phyloP scores from a whole-genome alignment of 768 basidiomycete genomes.

The Strobilomyces echinocephalus region DNA sequence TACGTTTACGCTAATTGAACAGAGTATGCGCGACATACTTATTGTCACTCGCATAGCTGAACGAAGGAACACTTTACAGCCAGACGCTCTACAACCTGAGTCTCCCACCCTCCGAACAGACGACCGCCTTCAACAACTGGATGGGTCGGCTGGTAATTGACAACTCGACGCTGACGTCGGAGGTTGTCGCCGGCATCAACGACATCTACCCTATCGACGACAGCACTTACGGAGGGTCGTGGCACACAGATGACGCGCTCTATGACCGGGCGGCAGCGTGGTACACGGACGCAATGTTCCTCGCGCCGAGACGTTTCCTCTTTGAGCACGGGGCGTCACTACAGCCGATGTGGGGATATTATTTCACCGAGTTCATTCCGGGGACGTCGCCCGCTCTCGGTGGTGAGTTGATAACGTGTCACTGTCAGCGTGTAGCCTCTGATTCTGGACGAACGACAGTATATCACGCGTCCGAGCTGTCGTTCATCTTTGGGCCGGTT shows the following conservation, averaged over 20 bases:
- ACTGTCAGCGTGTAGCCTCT: too few species aligned
- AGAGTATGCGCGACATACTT: not conserved
- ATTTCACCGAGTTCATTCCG: constrained; percentile 54
- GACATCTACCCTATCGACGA: constrained; percentile 46
- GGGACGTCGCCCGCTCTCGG: constrained; percentile 46
- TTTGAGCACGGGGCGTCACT: constrained; percentile 43
- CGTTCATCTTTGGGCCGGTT: constrained; percentile 35
- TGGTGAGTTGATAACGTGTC: constrained; percentile 32
- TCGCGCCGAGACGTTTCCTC: constrained; percentile 46
- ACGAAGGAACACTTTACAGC: constrained; percentile 11
- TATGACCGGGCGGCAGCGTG: constrained; percentile 54
- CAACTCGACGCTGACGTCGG: constrained; percentile 28
- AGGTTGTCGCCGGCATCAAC: constrained; percentile 38
- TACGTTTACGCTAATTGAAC: constrained; percentile 15
- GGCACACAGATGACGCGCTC: constrained; percentile 56
- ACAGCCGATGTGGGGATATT: constrained; percentile 51
- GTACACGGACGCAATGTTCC: constrained; percentile 57
- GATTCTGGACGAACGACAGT: constrained; percentile 2
- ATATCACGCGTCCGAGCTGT: constrained; percentile 14
- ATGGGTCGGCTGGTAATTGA: constrained; percentile 49
- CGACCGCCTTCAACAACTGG: constrained; percentile 43
- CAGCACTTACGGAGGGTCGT: constrained; percentile 42
- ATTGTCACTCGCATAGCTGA: constrained; percentile 1
- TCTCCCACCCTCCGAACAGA: constrained; percentile 38
- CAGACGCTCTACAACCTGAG: constrained; percentile 33